Evolutionary conservation across 1,284 basidiomycete species (phyloP), one percentile per base, ranked within the genome.

Genomic region (Megacollybia platyphylla): DNA sequence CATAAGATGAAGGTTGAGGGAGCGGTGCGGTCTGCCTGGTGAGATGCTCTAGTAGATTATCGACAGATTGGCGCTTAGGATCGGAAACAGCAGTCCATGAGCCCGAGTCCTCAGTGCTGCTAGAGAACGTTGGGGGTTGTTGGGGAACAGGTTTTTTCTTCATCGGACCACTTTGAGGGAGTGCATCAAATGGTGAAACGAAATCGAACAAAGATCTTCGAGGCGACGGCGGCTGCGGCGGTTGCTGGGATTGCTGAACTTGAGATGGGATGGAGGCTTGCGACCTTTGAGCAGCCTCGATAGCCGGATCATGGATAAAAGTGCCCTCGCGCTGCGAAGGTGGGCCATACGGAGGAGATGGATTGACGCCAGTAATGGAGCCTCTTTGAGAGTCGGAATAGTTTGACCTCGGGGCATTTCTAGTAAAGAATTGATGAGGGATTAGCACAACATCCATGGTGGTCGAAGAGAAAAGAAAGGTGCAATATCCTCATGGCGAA

Each of bases 131-230:
- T 1, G 67, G 46, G 3, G 62, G 57, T 35, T 67, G 65, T 18
- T 62, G 47, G 9, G 73, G 70, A 3, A 67, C 66, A 9, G 76
- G 70, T 57, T 83, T 85, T 56, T 80, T 80, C 64, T 77, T 78
- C 42, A 71, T 57, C 6, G 63, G 52, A 34, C 62, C 49, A 5
- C 64, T 54, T 5, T 71, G 64, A 24, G 62, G 57, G 26, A 88
- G 67, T 9, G 83, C 82, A 52, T 88, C 86, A 51, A 88, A 87
- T 3, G 86, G 79, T 43, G 84, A 87, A 44, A 81, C 69, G 48
- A 85, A 88, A 40, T 87, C 82, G 52, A 87, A 88, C 71, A 87
- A 76, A 43, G 81, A 80, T 59, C 81, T 80, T 50, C 75, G 79
- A 26, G 78, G 70, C 36, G 82, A 79, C 28, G 79, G 74, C 0